Conservation (phyloP, 805 yeast species). For the Nakazawaea populi region DNA sequence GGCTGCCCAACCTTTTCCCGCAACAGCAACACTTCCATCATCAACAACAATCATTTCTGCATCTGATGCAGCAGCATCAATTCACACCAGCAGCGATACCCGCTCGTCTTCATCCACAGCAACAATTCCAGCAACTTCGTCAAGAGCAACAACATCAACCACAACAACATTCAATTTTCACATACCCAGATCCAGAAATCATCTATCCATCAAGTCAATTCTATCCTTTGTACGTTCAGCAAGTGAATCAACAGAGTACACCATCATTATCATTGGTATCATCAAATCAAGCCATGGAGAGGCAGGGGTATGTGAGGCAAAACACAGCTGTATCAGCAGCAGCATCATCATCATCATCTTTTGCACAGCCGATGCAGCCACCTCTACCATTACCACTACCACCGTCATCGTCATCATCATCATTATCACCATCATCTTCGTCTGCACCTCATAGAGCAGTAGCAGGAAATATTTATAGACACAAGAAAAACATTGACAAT, state of each 20-base stretch:
- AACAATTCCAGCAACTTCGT: not conserved
- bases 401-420: not conserved
- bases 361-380: no score
- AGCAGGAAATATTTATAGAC: conserved; percentile 1
- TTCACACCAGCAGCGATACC: no score
- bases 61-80: not conserved
- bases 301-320: not conserved
- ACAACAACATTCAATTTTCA: not conserved
- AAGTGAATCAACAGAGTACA: not conserved
- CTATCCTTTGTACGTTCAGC: not conserved
- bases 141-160: not conserved
- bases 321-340: no score
- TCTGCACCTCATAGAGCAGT: not conserved
- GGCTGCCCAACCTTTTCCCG: not conserved
- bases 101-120: not conserved
- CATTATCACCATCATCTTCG: not conserved
- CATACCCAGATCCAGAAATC: not conserved
- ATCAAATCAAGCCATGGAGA: not conserved
- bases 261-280: not conserved
- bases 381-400: not conserved
- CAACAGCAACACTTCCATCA: not conserved
- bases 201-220: not conserved
- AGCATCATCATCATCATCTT: no score
- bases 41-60: not conserved
- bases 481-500: conserved; percentile 2